Base-by-base conservation (phyloP, 2,329 filamentous ascomycete genomes). In the Hypoxylon sp. region DNA sequence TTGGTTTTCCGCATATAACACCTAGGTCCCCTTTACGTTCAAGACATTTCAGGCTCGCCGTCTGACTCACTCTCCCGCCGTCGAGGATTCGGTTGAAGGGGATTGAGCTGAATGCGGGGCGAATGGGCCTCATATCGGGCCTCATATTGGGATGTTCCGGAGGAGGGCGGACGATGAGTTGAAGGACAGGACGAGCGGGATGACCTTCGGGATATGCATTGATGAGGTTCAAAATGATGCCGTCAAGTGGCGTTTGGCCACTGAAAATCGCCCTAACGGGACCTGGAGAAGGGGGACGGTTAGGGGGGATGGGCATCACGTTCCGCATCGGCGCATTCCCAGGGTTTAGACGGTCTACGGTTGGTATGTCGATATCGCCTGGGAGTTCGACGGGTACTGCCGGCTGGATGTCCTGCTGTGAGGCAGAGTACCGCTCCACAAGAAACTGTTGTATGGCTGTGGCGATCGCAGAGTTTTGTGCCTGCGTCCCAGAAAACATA, bases 71-170 rank as follows among this genome's bases (percentile, higher is more conserved):
- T n/a, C 19, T 16, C 4, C 51, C 63, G 30, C 58, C 53, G 5
- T 1, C 0, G 1, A 7, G 5, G 16, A 34, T 5, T 5, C 61
- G 58, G 0, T n/a, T 0, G 37, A 39, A 41, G 2, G 62, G 60
- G 34, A 70, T 62, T 25, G 25, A 16, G 2, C 9, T 39, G 12
- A 69, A 21, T 2, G 29, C 34, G 8, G 63, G 61, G 6, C 25
- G 2, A 21, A 2, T 8, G 37, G 16, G 1, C 2, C 3, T n/a
- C n/a, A n/a, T n/a, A n/a, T n/a, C n/a, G n/a, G n/a, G n/a, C n/a
- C n/a, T n/a, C 3, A 56, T 52, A 21, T 69, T 62, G 23, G 60
- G 63, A 23, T 68, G 58, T 5, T 5, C n/a, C 6, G 58, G 62
- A 12, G 37, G 0, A n/a, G 56, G 56, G 6, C 39, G 58, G 3